Evolutionary conservation across 352 stramenopile species (phyloP), one percentile per base, ranked within the genome.

Genomic region (Plasmopara muralis): DNA sequence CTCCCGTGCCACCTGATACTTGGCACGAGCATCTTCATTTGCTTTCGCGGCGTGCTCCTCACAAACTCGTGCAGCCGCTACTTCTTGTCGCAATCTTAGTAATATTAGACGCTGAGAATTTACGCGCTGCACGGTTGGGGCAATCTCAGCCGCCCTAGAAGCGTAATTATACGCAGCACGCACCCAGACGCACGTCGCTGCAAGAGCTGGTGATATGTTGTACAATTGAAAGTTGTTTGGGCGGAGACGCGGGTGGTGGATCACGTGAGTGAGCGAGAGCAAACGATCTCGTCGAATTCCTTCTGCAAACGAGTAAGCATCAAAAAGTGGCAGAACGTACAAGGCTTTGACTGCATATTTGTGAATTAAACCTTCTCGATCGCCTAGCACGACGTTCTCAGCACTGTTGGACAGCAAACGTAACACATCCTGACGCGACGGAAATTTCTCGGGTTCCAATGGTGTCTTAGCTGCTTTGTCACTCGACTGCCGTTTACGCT

Each of bases 361-460:
- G 57, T 92, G 82, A 40, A 92, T 92, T 9, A 92, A 43, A 2
- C 75, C 81, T 61, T 92, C 82, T 6, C 74, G 79, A 55, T 92
- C 82, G 14, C 82, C 82, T n/a, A 92, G 43, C 31, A 74, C 60
- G 37, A 89, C 82, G 46, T 92, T 92, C 15, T 92, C 82, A n/a
- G 85, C 71, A 55, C 68, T 89, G 34, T 64, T 90, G 2, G 74
- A 87, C 12, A 92, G 65, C 44, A 92, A 43, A 40, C 69, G 74
- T 52, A 86, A 64, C 3, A 92, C 29, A 55, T 92, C 74, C 12
- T 89, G 69, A 16, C 57, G 64, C 13, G 65, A 80, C 2, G 82
- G 82, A 15, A 60, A 63, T 49, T 70, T 74, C 39, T 53, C 48
- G 5, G 48, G 50, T 9, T 68, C 55, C 14, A 55, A 55, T 15